A percentile compares a stretch with the other conserved stretches of the same genome.
phyloP scores from a whole-genome alignment of 2,329 filamentous ascomycete genomes.

The Calonectria montana region DNA sequence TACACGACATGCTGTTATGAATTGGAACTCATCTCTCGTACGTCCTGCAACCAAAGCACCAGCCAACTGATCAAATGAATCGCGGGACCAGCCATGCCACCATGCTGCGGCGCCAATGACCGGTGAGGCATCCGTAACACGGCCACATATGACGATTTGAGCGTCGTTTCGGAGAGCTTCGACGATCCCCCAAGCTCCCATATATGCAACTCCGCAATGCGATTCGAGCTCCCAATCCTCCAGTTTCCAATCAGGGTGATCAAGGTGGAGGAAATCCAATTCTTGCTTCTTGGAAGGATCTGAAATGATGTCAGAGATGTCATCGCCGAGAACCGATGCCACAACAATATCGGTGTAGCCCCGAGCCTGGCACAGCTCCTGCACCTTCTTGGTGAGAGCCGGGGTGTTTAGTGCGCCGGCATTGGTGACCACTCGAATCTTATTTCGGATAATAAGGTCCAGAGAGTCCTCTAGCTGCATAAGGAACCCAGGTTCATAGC shows the following conservation, averaged over 20 bases:
- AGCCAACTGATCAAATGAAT: conserved; percentile 61
- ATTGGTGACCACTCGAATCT: conserved; percentile 53
- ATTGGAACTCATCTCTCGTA: not conserved
- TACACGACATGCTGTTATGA: not conserved
- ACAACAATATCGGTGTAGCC: conserved; percentile 47
- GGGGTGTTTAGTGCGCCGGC: conserved; percentile 53
- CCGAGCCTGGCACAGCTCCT: conserved; percentile 43
- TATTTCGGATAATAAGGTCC: conserved; percentile 46
- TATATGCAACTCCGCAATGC: conserved; percentile 53
- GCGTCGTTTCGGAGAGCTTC: conserved; percentile 55
- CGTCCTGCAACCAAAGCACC: conserved; percentile 61
- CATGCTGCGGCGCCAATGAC: conserved; percentile 67
- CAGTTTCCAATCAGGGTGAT: conserved; percentile 44
- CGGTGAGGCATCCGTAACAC: conserved; percentile 61
- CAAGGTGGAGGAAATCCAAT: conserved; percentile 40
- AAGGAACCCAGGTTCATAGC: conserved; percentile 53
- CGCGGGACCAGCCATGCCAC: conserved; percentile 60
- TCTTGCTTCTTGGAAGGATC: conserved; percentile 24
- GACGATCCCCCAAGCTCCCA: conserved; percentile 62
- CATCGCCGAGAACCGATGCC: conserved; percentile 53
- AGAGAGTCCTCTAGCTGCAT: conserved; percentile 57
- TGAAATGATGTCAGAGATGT: conserved; percentile 46
- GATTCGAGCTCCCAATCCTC: conserved; percentile 45
- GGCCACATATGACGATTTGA: conserved; percentile 61
- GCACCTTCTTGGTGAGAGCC: conserved; percentile 45